Evolutionary conservation across 257 asterid species (phyloP).

Genomic region (Lantana camara): DNA sequence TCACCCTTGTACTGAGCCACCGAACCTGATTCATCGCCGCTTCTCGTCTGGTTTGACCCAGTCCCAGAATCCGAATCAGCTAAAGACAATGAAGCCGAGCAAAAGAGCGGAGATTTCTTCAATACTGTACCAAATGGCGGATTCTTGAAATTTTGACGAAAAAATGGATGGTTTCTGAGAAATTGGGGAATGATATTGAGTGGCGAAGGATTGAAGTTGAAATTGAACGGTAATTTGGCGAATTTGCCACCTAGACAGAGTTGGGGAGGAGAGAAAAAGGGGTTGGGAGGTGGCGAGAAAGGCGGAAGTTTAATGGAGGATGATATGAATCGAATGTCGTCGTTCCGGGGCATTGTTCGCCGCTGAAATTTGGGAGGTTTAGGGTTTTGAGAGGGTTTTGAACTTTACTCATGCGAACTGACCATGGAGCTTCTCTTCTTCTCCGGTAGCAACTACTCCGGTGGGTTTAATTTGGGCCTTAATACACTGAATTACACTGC

Average conservation of each 20-base stretch:
- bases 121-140: constrained; percentile 10
- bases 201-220: constrained; percentile 33
- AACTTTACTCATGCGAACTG: background rate
- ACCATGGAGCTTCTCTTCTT: constrained; percentile 1
- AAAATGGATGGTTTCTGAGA: constrained; percentile 31
- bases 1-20: constrained; percentile 40
- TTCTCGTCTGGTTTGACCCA: constrained; percentile 33
- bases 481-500: too few species aligned
- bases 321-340: constrained; percentile 57
- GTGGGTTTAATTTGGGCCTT: constrained; percentile 3
- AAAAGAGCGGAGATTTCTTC: constrained; percentile 49
- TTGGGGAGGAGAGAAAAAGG: constrained; percentile 34
- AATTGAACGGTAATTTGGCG: constrained; percentile 41
- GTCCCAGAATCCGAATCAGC: constrained; percentile 43
- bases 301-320: constrained; percentile 64
- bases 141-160: constrained; percentile 20
- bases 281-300: constrained; percentile 27
- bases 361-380: constrained; percentile 19
- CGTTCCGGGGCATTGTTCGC: constrained; percentile 56
- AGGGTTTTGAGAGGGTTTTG: constrained; percentile 28
- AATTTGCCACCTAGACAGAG: constrained; percentile 29
- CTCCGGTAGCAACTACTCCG: constrained; percentile 18
- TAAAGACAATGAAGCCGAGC: constrained; percentile 65
- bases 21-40: constrained; percentile 31
- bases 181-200: constrained; percentile 38